Evolutionary conservation across 2,329 filamentous ascomycete species (phyloP), one percentile per base, ranked within the genome.

Genomic region (Monilinia laxa): DNA sequence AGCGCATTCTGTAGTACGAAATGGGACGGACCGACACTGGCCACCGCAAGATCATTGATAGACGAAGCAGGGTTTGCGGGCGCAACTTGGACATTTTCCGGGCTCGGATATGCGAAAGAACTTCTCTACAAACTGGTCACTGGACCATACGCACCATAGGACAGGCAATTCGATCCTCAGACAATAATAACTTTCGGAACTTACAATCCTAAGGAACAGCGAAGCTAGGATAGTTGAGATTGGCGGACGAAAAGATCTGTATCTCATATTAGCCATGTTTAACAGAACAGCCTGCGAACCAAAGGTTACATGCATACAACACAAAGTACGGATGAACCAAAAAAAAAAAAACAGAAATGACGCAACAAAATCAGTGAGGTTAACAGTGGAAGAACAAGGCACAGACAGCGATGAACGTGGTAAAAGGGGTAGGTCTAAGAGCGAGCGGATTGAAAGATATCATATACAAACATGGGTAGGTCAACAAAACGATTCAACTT

Each of bases 381-480:
- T 65, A 47, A 65, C 60, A 28, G 56, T 25, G 35, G 47, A 65
- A 62, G 38, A 49, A 59, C 54, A 25, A 65, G 63, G 55, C 35
- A 65, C 63, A 65, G 54, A 65, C 63, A 65, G 54, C 68, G 56
- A 69, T 68, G 64, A 71, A 67, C 70, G 72, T 71, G 69, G 68
- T 18, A 49, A 49, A 64, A 55, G 53, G 69, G 68, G 70, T 66
- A 73, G 74, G 72, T 69, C 67, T 25, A 62, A 71, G 68, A 59
- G 68, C 64, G 68, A 68, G 71, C 70, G 71, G 72, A 72, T 70
- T 71, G 69, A 64, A 65, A 71, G 71, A 71, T 69, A 72, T 74
- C 73, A 70, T 72, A 74, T 75, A 74, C 72, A 73, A 70, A 71
- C 73, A 74, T 73, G 74, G 73, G 71, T 74, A 42, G 70, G 67